Base-by-base conservation (phyloP, 768 basidiomycete genomes). In the Polyporus arcularius region DNA sequence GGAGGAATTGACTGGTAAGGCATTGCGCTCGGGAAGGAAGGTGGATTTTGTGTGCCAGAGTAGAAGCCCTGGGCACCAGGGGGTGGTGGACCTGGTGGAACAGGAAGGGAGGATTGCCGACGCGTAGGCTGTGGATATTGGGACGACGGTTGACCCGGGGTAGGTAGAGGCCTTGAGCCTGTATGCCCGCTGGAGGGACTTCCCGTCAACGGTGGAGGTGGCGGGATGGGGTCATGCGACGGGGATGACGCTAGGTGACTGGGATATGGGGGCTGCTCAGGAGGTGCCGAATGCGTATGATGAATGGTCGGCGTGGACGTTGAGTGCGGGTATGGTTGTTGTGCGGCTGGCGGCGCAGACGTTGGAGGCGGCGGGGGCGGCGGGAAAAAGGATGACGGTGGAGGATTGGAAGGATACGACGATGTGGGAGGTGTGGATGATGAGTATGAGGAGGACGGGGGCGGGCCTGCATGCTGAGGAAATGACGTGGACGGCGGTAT, bases 121-220 rank as follows among this genome's bases (percentile, higher is more conserved):
- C 65, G 65, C 11, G 53, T 18, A 11, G 53, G 62, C 30, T 52
- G 56, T 4, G 56, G 30, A 31, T 49, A 55, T 21, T 55, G 57
- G 4, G 55, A 53, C 18, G 65, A 53, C 35, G 35, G 35, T 35
- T 56, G 62, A 16, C 42, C 40, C 0, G 67, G 54, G 40, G 63
- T 61, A 12, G 68, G 67, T 3, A 68, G 55, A 4, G 69, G 69
- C 47, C 67, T 38, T 9, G 69, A 68, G 4, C 62, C 60, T 16
- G 59, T 26, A 3, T 18, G 60, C 6, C 57, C 79, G 75, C 53
- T 74, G 64, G 69, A 59, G 5, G 64, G 64, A 21, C 62, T 66
- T 4, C 63, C 63, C 7, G 60, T 58, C 14, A 66, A 47, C 10
- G 80, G 81, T 14, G 81, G 80, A 46, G 75, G 68, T 31, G 74